Conservation (phyloP, 1,139 yeast genomes). For the Lodderomyces margitis region DNA sequence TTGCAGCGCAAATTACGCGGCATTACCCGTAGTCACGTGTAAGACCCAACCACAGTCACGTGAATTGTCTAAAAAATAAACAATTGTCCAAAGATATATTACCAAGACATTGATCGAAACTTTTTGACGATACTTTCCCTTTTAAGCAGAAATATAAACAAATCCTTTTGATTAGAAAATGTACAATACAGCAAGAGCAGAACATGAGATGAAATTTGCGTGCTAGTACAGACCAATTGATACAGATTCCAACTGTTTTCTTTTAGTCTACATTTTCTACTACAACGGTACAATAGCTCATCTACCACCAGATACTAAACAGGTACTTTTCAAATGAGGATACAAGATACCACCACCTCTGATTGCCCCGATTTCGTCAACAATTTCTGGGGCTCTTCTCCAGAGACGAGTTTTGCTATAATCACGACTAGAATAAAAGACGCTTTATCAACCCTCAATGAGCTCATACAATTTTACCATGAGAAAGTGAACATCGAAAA, state of each 20-base stretch:
- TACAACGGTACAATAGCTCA: too few species aligned
- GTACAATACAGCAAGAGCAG: neutral
- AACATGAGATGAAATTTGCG: neutral
- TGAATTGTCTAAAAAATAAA: conserved; percentile 1
- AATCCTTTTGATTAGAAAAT: neutral
- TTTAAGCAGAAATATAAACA: conserved; percentile 2
- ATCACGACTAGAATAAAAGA: conserved; percentile 34
- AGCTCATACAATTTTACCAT: conserved; percentile 44
- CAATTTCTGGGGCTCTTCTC: conserved; percentile 42
- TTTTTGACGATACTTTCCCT: neutral
- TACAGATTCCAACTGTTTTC: too few species aligned
- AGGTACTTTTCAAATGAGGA: too few species aligned
- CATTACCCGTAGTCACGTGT: too few species aligned
- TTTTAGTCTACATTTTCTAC: too few species aligned
- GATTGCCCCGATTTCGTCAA: conserved; percentile 31
- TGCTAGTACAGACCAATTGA: too few species aligned
- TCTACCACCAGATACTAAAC: too few species aligned
- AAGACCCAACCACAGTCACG: too few species aligned
- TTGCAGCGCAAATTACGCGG: too few species aligned
- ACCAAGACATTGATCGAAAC: neutral
- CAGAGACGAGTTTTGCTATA: conserved; percentile 33
- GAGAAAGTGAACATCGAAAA: conserved; percentile 64
- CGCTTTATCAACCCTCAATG: conserved; percentile 37
- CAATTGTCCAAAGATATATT: neutral
- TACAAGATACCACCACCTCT: neutral